Percentiles rank a stretch among this genome's conserved stretches.
These are phyloP conservation scores for Penicillium sp. DNA, from an alignment of 2,329 filamentous ascomycete genomes.

Conservation along the genomic window DNA sequence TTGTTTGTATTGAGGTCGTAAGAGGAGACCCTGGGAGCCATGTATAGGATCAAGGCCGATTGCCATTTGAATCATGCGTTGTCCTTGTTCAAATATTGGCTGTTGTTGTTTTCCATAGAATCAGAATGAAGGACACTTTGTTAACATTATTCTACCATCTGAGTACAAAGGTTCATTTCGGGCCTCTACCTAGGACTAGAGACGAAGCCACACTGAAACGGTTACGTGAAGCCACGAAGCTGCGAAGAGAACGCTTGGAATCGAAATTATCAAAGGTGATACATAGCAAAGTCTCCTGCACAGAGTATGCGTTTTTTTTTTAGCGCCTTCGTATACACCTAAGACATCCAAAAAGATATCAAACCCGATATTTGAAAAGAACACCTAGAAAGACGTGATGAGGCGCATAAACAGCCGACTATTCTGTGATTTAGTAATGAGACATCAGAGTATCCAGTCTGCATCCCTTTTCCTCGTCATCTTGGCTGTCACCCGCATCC, in stretches of 20 bases:
- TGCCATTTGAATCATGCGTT: neutral
- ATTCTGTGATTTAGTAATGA: neutral
- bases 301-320: no score
- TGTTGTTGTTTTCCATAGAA: no score
- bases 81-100: neutral
- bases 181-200: neutral
- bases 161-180: neutral
- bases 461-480: neutral
- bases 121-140: neutral
- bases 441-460: neutral
- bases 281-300: no score
- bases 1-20: neutral
- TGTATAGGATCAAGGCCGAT: neutral
- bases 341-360: no score
- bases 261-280: neutral
- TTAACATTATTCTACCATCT: neutral
- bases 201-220: neutral
- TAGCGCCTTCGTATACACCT: no score
- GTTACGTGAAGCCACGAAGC: neutral
- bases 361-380: no score
- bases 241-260: neutral
- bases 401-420: no score
- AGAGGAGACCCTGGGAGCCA: neutral
- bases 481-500: neutral
- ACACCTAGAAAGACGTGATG: no score